Conservation (phyloP, 257 asterid species). For the Echites panduratus region DNA sequence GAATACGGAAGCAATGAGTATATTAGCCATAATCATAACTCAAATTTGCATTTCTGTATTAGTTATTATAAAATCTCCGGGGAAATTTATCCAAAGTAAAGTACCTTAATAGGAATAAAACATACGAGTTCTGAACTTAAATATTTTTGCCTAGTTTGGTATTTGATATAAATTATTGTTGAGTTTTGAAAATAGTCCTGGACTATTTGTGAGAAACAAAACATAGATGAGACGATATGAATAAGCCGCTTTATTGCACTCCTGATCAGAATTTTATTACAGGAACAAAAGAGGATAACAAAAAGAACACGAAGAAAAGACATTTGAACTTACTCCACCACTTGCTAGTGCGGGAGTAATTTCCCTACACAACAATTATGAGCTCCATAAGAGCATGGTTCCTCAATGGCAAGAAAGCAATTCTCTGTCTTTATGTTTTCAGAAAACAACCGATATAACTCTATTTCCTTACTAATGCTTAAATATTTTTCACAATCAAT, state of each 20-base stretch:
- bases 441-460: background rate
- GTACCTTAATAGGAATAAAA: background rate
- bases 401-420: background rate
- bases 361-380: background rate
- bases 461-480: background rate
- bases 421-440: background rate
- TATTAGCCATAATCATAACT: background rate
- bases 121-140: background rate
- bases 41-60: background rate
- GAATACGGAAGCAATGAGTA: constrained; percentile 21
- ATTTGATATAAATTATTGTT: no score
- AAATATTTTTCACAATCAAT: background rate
- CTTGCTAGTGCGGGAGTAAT: background rate
- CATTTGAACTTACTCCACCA: background rate
- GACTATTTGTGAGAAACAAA: background rate
- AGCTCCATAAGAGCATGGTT: background rate
- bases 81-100: background rate
- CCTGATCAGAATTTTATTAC: background rate
- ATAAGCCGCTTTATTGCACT: background rate
- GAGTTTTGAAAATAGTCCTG: no score
- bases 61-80: background rate
- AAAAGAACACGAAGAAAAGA: background rate
- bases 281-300: background rate
- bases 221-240: background rate
- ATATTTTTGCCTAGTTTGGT: background rate